Evolutionary conservation across 768 basidiomycete species (phyloP).

Genomic region (Termitomyces sp.): DNA sequence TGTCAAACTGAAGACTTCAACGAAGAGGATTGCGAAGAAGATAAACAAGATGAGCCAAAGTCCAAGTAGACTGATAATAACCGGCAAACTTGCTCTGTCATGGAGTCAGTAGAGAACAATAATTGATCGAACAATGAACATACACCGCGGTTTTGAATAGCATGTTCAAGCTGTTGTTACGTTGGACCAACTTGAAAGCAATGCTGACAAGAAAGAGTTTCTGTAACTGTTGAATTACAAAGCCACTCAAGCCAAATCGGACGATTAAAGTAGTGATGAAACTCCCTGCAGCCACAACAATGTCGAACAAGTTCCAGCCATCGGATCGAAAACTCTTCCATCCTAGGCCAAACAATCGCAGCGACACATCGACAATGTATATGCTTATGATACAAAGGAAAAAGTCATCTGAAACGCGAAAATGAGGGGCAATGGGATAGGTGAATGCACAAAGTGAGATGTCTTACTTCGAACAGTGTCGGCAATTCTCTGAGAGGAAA

Average conservation of each 20-base stretch:
- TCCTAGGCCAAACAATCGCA: constrained; percentile 84
- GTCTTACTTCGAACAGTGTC: constrained; percentile 61
- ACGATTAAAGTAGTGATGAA: constrained; percentile 80
- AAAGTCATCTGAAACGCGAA: constrained; percentile 53
- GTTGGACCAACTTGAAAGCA: constrained; percentile 91
- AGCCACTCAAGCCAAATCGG: constrained; percentile 47
- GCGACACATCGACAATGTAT: constrained; percentile 71
- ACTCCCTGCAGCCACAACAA: constrained; percentile 76
- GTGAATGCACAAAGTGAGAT: not conserved
- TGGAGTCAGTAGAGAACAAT: constrained; percentile 3
- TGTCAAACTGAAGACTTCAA: constrained; percentile 90
- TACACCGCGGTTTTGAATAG: constrained; percentile 96
- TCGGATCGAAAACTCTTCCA: constrained; percentile 81
- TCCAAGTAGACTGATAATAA: constrained; percentile 77
- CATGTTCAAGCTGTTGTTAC: constrained; percentile 85
- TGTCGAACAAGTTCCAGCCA: constrained; percentile 93
- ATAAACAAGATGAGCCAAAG: constrained; percentile 90
- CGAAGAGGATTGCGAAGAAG: constrained; percentile 84
- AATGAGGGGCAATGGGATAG: constrained; percentile 2
- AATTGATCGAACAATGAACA: constrained; percentile 27
- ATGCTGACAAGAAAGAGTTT: constrained; percentile 93
- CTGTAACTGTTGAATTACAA: constrained; percentile 63
- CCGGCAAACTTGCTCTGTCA: constrained; percentile 76
- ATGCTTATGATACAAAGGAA: constrained; percentile 71
- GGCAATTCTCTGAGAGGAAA: constrained; percentile 43